Evolutionary conservation across 192 early-diverging fungal species (phyloP).

Genomic region (Entomortierella lignicola): DNA sequence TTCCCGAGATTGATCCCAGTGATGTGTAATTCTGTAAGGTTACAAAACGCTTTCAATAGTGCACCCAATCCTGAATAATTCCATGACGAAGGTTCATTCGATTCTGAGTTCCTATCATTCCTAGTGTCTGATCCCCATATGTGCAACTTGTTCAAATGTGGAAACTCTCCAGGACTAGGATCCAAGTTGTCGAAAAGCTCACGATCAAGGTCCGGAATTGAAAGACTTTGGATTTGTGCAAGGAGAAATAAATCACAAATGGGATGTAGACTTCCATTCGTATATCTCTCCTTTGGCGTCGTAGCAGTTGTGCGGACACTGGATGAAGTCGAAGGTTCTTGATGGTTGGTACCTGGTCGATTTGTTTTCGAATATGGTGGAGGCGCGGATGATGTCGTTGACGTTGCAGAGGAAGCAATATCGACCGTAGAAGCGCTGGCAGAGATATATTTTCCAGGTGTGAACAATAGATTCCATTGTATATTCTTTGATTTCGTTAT

Average conservation of each 20-base stretch:
- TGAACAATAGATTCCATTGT: constrained; percentile 11
- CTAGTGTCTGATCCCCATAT: constrained; percentile 29
- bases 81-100: not conserved
- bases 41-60: constrained; percentile 13
- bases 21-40: constrained; percentile 20
- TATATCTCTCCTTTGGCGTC: not conserved
- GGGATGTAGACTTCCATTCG: not conserved
- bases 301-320: not conserved
- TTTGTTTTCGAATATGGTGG: not conserved
- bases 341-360: not conserved
- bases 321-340: not conserved
- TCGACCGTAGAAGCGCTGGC: not conserved
- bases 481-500: constrained; percentile 3
- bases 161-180: constrained; percentile 17
- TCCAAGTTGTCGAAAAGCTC: not conserved
- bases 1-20: constrained; percentile 15
- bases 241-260: constrained; percentile 14
- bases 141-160: constrained; percentile 12
- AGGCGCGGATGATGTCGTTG: constrained; percentile 1
- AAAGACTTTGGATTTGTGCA: constrained; percentile 7
- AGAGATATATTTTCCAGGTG: not conserved
- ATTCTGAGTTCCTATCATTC: no score
- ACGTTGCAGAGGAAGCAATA: no score
- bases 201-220: constrained; percentile 20
- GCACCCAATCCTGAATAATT: not conserved